Conservation (phyloP, 2,329 filamentous ascomycete genomes). For the Colletotrichum costaricense region DNA sequence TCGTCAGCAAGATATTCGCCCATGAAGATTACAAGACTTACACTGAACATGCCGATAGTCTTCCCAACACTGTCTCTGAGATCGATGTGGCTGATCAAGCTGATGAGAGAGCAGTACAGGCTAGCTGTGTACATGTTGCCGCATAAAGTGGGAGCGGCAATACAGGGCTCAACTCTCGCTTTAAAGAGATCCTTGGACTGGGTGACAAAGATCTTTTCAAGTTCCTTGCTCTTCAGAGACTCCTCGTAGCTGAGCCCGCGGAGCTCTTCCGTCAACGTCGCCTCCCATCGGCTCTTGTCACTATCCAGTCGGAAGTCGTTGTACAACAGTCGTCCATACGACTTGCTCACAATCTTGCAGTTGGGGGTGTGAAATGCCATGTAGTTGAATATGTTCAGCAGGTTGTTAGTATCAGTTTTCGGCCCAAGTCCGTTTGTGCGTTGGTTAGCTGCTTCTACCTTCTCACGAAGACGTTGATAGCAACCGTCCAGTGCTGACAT, state of each 20-base stretch:
- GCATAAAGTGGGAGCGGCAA: background rate
- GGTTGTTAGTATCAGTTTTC: conserved; percentile 42
- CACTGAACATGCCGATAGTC: conserved; percentile 26
- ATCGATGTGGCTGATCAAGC: conserved; percentile 63
- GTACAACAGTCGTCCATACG: conserved; percentile 9
- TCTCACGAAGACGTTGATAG: conserved; percentile 75
- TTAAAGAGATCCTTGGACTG: background rate
- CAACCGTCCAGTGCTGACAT: conserved; percentile 84
- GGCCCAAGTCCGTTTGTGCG: conserved; percentile 47
- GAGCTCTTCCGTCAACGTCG: background rate
- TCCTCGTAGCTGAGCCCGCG: conserved; percentile 2
- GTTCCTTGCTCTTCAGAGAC: conserved; percentile 10
- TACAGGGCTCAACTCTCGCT: conserved; percentile 7
- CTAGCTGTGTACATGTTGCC: conserved; percentile 66
- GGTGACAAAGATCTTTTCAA: conserved; percentile 3
- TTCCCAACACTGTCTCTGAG: conserved; percentile 2
- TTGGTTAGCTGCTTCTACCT: conserved; percentile 67
- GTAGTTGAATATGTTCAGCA: conserved; percentile 85
- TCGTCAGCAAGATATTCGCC: background rate
- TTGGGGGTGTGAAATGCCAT: conserved; percentile 54
- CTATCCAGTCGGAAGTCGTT: conserved; percentile 3
- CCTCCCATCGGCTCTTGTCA: background rate
- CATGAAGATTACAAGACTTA: background rate
- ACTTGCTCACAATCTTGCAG: conserved; percentile 21
- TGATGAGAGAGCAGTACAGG: conserved; percentile 67